Evolutionary conservation across 2,329 filamentous ascomycete genomes (phyloP), one percentile per base, ranked within the genome.

Genomic region (Apiospora sp.): DNA sequence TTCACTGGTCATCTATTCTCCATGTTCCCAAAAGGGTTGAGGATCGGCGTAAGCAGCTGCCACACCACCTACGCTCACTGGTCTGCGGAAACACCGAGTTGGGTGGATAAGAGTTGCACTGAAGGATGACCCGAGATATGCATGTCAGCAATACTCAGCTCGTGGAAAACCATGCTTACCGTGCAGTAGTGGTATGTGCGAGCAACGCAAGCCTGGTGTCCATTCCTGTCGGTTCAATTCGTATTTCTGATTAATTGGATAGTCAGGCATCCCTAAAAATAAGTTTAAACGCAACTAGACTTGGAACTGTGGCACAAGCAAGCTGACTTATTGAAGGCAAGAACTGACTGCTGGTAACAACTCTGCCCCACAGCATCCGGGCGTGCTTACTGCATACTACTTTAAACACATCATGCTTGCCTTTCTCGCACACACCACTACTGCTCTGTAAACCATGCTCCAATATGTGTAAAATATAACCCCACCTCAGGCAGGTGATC

Each of bases 81-180:
- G 51, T 30, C 24, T 14, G 51, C 51, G 51, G 51, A 30, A 16
- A 58, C 51, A 30, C 51, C 24, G 51, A 58, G 30, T 58, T 24
- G 19, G 51, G 30, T 58, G 51, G 24, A 27, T 13, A 30, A 12
- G 24, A 58, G 24, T 58, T 19, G 24, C n/a, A 51, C 49, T 51
- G 19, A 51, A 51, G 49, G 49, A 27, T n/a, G n/a, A 8, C 49
- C 49, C n/a, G 49, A 51, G 49, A 27, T 51, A n/a, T 51, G 49
- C 51, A 58, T 58, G 51, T 58, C 51, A 30, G 51, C 51, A 58
- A 58, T 58, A 30, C 51, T 30, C 37, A 58, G 51, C 51, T 30
- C 24, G 51, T 58, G 13, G 51, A 30, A 58, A 30, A 7, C 19
- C 51, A 13, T 58, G 51, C 51, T 58, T 58, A 58, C 51, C 13